Percentiles rank a stretch among this genome's conserved stretches.
These are phyloP conservation scores for Hymenochaete sp. DNA, from an alignment of 1,284 basidiomycete genomes.

Conservation along the genomic window DNA sequence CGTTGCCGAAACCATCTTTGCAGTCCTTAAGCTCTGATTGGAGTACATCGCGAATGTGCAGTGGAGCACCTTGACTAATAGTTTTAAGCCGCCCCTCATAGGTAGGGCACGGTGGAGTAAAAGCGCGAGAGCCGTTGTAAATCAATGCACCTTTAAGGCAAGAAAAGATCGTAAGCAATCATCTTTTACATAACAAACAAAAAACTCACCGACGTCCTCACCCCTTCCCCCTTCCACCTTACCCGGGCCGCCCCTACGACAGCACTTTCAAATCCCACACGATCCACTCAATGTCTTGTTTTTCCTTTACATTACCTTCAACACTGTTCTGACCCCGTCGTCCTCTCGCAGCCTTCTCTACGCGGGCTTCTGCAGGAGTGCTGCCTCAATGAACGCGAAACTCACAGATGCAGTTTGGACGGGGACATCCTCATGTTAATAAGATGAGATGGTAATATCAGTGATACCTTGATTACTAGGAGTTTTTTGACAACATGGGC, in stretches of 20 bases:
- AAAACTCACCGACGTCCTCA: conserved; percentile 70
- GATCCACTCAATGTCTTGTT: conserved; percentile 72
- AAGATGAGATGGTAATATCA: conserved; percentile 49
- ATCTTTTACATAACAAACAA: too few species aligned
- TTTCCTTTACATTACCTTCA: conserved; percentile 31
- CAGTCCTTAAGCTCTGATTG: conserved; percentile 37
- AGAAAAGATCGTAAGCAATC: too few species aligned
- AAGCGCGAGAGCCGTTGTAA: conserved; percentile 68
- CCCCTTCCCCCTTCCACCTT: conserved; percentile 57
- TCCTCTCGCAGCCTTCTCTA: conserved; percentile 35
- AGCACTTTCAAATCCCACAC: conserved; percentile 70
- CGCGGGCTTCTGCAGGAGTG: conserved; percentile 52
- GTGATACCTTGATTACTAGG: conserved; percentile 33
- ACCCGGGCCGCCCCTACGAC: conserved; percentile 69
- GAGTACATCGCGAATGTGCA: conserved; percentile 43
- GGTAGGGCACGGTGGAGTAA: conserved; percentile 61
- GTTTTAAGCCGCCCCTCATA: conserved; percentile 42
- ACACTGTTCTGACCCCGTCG: conserved; percentile 23
- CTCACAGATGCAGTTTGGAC: conserved; percentile 78
- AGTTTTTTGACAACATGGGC: conserved; percentile 12
- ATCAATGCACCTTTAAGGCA: conserved; percentile 54
- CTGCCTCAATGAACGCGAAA: conserved; percentile 68
- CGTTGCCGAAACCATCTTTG: conserved; percentile 40
- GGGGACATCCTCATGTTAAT: conserved; percentile 57
- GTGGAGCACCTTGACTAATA: conserved; percentile 68